A percentile compares a stretch with the other conserved stretches of the same genome.
phyloP scores from a whole-genome alignment of 1,284 basidiomycete species.

The Ustilago curta region DNA sequence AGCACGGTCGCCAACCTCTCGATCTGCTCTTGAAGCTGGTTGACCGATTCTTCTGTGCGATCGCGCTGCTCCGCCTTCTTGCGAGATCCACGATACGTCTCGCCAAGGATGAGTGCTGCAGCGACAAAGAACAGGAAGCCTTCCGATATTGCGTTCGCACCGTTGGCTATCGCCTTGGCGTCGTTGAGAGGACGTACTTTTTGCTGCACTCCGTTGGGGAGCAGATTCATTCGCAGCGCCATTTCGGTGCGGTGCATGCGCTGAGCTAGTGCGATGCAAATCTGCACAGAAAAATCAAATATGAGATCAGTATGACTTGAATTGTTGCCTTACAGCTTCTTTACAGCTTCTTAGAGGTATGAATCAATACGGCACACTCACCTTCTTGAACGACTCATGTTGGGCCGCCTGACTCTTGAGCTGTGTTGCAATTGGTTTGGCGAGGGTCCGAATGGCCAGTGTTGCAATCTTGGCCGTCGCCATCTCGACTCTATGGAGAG shows the following conservation, averaged over 20 bases:
- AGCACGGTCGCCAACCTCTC: conserved; percentile 43
- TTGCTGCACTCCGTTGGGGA: conserved; percentile 49
- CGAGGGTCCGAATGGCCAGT: conserved; percentile 63
- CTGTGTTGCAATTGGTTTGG: conserved; percentile 68
- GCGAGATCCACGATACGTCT: conserved; percentile 60
- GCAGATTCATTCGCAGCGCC: conserved; percentile 59
- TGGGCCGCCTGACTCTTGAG: conserved; percentile 64
- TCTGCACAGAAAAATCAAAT: conserved; percentile 3
- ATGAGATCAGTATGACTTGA: background rate
- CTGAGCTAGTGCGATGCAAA: conserved; percentile 65
- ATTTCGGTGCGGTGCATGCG: conserved; percentile 64
- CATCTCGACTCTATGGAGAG: conserved; percentile 31
- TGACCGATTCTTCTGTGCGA: conserved; percentile 57
- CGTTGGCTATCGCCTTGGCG: conserved; percentile 62
- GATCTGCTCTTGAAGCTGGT: conserved; percentile 47
- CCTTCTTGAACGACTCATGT: conserved; percentile 62
- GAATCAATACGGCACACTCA: conserved; percentile 11
- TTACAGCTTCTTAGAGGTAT: too few species aligned
- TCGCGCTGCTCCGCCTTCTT: conserved; percentile 63
- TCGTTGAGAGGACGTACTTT: conserved; percentile 68
- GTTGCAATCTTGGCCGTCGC: conserved; percentile 66
- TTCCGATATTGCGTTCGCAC: conserved; percentile 66
- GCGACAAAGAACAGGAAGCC: conserved; percentile 67
- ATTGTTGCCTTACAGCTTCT: background rate
- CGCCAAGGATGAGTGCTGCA: conserved; percentile 63